Percentiles rank a stretch among this genome's conserved stretches.
phyloP scores from a whole-genome alignment of 2,329 filamentous ascomycete genomes.

The Pseudophaeomoniella oleicola region DNA sequence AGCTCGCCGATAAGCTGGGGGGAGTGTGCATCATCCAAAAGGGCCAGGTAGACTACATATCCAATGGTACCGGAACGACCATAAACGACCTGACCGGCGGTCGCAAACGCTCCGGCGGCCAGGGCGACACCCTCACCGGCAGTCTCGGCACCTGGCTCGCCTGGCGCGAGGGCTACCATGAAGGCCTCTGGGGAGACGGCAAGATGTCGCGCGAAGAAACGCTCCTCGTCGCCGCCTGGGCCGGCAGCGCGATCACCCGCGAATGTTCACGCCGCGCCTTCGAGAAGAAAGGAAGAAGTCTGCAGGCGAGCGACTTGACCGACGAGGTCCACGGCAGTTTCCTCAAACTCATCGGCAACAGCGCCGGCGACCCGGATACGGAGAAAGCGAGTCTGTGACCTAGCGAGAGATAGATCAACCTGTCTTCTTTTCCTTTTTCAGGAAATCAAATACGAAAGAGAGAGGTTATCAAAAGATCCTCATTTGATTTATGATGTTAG shows the following conservation, averaged over 20 bases:
- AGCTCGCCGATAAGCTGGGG: constrained; percentile 60
- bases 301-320: constrained; percentile 88
- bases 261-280: constrained; percentile 85
- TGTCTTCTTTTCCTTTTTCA: no score
- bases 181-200: constrained; percentile 55
- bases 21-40: constrained; percentile 91
- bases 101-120: constrained; percentile 78
- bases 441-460: no score
- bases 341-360: constrained; percentile 62
- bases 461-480: no score
- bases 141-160: constrained; percentile 75
- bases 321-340: constrained; percentile 80
- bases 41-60: constrained; percentile 67
- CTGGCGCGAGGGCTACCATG: constrained; percentile 77
- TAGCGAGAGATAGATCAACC: no score
- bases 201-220: constrained; percentile 46
- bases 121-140: constrained; percentile 90
- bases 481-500: no score
- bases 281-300: constrained; percentile 64
- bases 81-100: constrained; percentile 67
- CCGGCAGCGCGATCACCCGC: constrained; percentile 73
- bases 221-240: constrained; percentile 67
- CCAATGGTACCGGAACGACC: constrained; percentile 62
- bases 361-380: constrained; percentile 25
- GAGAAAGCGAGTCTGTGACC: constrained; percentile 1